These are phyloP conservation scores for Chlamydomonas incerta DNA, from an alignment of 139 green algal genomes.

Conservation along the genomic window DNA sequence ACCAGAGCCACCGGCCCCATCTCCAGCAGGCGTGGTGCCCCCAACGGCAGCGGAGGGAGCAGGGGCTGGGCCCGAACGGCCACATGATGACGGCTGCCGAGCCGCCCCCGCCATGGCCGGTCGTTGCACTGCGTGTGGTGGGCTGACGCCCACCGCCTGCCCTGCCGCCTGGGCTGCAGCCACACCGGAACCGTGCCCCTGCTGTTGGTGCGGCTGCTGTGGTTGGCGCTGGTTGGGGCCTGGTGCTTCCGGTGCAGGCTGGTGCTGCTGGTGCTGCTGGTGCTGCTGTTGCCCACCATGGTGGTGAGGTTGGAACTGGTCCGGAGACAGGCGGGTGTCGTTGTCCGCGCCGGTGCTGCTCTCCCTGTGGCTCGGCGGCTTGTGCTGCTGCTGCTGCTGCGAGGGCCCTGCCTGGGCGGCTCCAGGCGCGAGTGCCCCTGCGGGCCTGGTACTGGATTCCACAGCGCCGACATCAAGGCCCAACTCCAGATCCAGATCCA, in stretches of 20 bases:
- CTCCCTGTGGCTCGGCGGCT: too few relatives aligned
- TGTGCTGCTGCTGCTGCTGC: not conserved
- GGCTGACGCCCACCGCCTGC: not conserved
- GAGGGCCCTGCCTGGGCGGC: not conserved
- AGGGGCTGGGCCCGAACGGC: too few relatives aligned
- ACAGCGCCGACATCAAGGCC: not conserved
- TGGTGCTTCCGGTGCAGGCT: not conserved
- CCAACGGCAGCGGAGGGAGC: too few relatives aligned
- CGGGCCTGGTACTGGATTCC: too few relatives aligned
- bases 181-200: not conserved
- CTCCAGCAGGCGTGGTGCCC: not conserved
- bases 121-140: not conserved
- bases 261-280: not conserved
- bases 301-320: not conserved
- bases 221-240: not conserved
- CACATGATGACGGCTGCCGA: not conserved
- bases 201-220: too few relatives aligned
- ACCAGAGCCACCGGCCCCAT: not conserved
- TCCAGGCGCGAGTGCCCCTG: not conserved
- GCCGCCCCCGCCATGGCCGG: not conserved
- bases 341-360: too few relatives aligned
- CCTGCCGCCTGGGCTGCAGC: too few relatives aligned
- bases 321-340: too few relatives aligned
- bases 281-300: not conserved
- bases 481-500: slow-evolving; percentile 6